Evolutionary conservation across 1,139 yeast genomes (phyloP), one percentile per base, ranked within the genome.

Genomic region (Geotrichum reessii): DNA sequence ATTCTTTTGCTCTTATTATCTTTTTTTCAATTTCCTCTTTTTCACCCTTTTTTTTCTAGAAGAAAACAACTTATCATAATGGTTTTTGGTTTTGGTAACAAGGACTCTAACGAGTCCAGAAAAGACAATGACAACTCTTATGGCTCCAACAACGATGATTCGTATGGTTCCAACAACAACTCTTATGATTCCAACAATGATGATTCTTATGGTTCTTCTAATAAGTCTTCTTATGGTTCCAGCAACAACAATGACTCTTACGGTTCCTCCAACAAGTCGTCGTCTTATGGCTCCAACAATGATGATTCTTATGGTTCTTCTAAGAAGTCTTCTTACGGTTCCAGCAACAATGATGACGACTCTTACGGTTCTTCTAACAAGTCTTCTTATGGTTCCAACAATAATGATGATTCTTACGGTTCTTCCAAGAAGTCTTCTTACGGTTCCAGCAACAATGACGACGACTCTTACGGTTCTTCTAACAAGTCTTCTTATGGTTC

Each of bases 261-360:
- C n/a, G n/a, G n/a, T n/a, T n/a, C n/a, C n/a, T n/a, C n/a, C n/a
- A n/a, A n/a, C n/a, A n/a, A n/a, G n/a, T n/a, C n/a, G n/a, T n/a
- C n/a, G n/a, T n/a, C 72, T 37, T 70, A 68, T 58, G 73, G 72
- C 28, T 65, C 71, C 22, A 61, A 66, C 44, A 60, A 58, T 53
- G 52, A 56, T 6, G 33, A 42, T 17, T 55, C 58, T 33, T 55
- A 55, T 24, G 58, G 50, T 24, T n/a, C n/a, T n/a, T n/a, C n/a
- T n/a, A n/a, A n/a, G n/a, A n/a, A n/a, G n/a, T n/a, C n/a, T n/a
- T n/a, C n/a, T n/a, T n/a, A n/a, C n/a, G 28, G 55, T 9, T 7
- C 6, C 31, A 28, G 9, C 63, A 44, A 57, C 65, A 37, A 67
- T 37, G 33, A 56, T 59, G 22, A 60, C 63, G 50, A 61, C 62